phyloP scores from a whole-genome alignment of 2,329 filamentous ascomycete genomes.

The Thielaviopsis ethacetica region DNA sequence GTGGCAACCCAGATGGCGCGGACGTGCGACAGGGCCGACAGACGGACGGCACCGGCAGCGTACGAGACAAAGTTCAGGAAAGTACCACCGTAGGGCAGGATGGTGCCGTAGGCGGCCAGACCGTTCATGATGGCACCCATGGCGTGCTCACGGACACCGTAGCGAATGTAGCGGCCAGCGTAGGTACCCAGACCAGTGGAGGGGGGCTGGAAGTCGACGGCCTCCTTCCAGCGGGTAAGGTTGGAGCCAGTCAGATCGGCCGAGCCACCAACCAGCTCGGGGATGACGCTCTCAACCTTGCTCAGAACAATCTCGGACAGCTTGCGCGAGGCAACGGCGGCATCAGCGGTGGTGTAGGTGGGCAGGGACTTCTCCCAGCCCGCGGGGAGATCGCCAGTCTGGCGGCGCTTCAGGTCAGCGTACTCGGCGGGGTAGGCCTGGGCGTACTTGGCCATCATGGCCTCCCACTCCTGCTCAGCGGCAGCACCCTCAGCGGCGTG shows the following conservation, averaged over 20 bases:
- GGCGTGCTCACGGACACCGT: conserved; percentile 80
- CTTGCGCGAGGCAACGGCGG: conserved; percentile 83
- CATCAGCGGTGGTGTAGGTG: conserved; percentile 71
- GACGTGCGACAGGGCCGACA: conserved; percentile 80
- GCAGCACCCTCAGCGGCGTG: conserved; percentile 74
- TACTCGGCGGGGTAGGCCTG: conserved; percentile 62
- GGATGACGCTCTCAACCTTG: conserved; percentile 68
- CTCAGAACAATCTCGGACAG: conserved; percentile 85
- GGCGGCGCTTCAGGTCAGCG: conserved; percentile 66
- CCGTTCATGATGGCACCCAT: conserved; percentile 94
- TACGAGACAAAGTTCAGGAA: conserved; percentile 99
- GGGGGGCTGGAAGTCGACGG: conserved; percentile 92
- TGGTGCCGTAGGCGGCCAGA: conserved; percentile 83
- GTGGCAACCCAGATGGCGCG: conserved; percentile 92
- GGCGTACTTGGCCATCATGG: conserved; percentile 75
- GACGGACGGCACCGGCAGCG: conserved; percentile 83
- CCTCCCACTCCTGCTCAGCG: conserved; percentile 86
- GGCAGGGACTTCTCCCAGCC: conserved; percentile 93
- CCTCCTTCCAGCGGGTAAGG: conserved; percentile 95
- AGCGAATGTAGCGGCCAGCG: conserved; percentile 79
- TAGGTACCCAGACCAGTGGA: conserved; percentile 74
- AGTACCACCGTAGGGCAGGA: conserved; percentile 86
- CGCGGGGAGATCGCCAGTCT: conserved; percentile 70
- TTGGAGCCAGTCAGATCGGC: conserved; percentile 97
- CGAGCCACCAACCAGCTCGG: conserved; percentile 88